phyloP scores from a whole-genome alignment of 768 basidiomycete species.

The Agaricus subrufescens region DNA sequence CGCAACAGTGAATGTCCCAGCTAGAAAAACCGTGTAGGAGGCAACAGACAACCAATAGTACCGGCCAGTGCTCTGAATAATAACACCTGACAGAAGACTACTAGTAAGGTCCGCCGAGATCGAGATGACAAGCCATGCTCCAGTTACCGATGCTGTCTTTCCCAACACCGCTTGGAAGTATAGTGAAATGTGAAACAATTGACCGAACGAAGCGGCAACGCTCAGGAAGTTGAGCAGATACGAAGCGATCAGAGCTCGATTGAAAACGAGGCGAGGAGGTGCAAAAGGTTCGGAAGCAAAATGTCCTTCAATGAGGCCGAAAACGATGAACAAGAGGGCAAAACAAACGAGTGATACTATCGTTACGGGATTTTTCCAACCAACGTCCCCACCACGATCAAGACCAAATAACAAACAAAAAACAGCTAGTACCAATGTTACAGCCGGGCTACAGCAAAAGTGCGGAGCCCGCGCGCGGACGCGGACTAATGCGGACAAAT shows the following conservation, averaged over 20 bases:
- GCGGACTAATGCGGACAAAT: too few relatives aligned
- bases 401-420: slow-evolving; percentile 54
- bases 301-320: slow-evolving; percentile 42
- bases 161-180: slow-evolving; percentile 56
- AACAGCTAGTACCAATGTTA: slow-evolving; percentile 48
- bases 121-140: slow-evolving; percentile 47
- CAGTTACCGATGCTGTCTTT: slow-evolving; percentile 41
- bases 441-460: too few relatives aligned
- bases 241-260: slow-evolving; percentile 43
- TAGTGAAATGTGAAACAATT: slow-evolving; percentile 51
- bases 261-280: slow-evolving; percentile 47
- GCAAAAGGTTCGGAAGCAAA: slow-evolving; percentile 56
- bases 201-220: slow-evolving; percentile 35
- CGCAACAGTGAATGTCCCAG: slow-evolving; percentile 29
- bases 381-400: slow-evolving; percentile 47
- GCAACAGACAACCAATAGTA: slow-evolving; percentile 47
- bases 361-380: slow-evolving; percentile 39
- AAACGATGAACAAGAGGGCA: slow-evolving; percentile 27
- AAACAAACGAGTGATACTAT: slow-evolving; percentile 30
- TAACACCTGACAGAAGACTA: slow-evolving; percentile 44
- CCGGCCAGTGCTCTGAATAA: slow-evolving; percentile 55
- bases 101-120: slow-evolving; percentile 43
- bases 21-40: slow-evolving; percentile 33
- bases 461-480: too few relatives aligned
- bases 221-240: slow-evolving; percentile 58